Evolutionary conservation across 2,329 filamentous ascomycete species (phyloP).

Genomic region (Purpureocillium takamizusanense): DNA sequence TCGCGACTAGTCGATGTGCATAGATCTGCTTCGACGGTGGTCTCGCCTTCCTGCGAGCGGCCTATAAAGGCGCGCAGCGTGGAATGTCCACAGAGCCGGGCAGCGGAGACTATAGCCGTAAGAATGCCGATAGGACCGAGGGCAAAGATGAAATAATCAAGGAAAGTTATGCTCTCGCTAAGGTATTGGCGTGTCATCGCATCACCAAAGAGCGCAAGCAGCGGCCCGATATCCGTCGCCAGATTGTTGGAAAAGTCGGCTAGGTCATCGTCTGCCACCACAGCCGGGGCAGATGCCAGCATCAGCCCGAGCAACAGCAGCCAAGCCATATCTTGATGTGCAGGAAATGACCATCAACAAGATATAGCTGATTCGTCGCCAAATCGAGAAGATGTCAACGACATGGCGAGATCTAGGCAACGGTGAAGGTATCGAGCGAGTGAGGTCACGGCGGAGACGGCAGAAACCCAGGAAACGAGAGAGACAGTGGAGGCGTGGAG

Average conservation of each 20-base stretch:
- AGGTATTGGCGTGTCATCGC: slow-evolving; percentile 28
- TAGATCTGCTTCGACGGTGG: slow-evolving; percentile 25
- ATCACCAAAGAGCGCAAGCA: slow-evolving; percentile 26
- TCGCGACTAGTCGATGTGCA: slow-evolving; percentile 28
- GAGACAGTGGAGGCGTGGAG: too few relatives aligned
- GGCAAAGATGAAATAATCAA: slow-evolving; percentile 24
- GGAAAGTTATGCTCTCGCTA: slow-evolving; percentile 16
- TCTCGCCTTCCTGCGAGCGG: slow-evolving; percentile 23
- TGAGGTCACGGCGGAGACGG: too few relatives aligned
- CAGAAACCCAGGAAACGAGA: too few relatives aligned
- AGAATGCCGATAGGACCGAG: slow-evolving; percentile 29
- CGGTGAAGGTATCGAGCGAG: too few relatives aligned
- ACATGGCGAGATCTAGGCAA: too few relatives aligned
- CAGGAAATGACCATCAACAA: too few relatives aligned
- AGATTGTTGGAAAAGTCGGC: slow-evolving; percentile 24
- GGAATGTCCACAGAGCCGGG: slow-evolving; percentile 19
- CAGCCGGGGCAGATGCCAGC: too few relatives aligned
- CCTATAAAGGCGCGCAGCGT: slow-evolving; percentile 29
- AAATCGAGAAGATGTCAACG: too few relatives aligned
- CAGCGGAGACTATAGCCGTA: slow-evolving; percentile 22
- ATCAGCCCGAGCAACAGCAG: too few relatives aligned
- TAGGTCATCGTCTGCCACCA: slow-evolving; percentile 1
- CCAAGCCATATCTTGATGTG: too few relatives aligned
- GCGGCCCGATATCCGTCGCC: slow-evolving; percentile 21
- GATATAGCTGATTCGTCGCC: too few relatives aligned